These are phyloP conservation scores for Stereocaulon alpinum DNA, from an alignment of 495 filamentous ascomycete species.

Conservation along the genomic window DNA sequence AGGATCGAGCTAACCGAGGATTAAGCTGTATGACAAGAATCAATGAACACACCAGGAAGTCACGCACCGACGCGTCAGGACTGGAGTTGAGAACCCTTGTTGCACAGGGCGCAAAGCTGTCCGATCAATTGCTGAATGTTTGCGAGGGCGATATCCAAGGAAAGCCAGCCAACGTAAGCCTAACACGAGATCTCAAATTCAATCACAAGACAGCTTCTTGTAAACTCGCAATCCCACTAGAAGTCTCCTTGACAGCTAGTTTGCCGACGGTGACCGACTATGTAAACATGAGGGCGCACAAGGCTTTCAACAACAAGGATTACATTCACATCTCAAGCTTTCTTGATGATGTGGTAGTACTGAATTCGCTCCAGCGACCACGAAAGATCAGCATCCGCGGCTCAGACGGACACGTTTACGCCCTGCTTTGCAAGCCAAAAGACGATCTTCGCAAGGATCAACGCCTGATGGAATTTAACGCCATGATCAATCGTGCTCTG, in stretches of 20 bases:
- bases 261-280: conserved; percentile 65
- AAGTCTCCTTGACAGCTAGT: conserved; percentile 71
- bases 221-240: conserved; percentile 75
- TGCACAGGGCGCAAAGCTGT: conserved; percentile 66
- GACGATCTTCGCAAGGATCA: conserved; percentile 96
- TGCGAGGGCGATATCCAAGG: conserved; percentile 66
- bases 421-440: conserved; percentile 91
- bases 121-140: conserved; percentile 68
- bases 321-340: conserved; percentile 56
- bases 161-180: conserved; percentile 58
- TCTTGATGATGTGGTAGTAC: conserved; percentile 73
- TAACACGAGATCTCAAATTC: conserved; percentile 69
- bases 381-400: conserved; percentile 81
- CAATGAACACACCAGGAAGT: conserved; percentile 35
- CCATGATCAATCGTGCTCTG: conserved; percentile 89
- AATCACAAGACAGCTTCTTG: conserved; percentile 75
- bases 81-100: conserved; percentile 61
- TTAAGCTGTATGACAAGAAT: conserved; percentile 36
- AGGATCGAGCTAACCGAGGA: conserved; percentile 39
- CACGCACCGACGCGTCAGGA: conserved; percentile 31
- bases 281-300: conserved; percentile 59
- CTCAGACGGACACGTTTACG: conserved; percentile 78
- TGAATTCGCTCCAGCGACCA: conserved; percentile 85
- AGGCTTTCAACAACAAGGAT: conserved; percentile 59
- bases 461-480: conserved; percentile 97